Evolutionary conservation across 2,329 filamentous ascomycete genomes (phyloP).

Genomic region (Talaromyces rugulosus): DNA sequence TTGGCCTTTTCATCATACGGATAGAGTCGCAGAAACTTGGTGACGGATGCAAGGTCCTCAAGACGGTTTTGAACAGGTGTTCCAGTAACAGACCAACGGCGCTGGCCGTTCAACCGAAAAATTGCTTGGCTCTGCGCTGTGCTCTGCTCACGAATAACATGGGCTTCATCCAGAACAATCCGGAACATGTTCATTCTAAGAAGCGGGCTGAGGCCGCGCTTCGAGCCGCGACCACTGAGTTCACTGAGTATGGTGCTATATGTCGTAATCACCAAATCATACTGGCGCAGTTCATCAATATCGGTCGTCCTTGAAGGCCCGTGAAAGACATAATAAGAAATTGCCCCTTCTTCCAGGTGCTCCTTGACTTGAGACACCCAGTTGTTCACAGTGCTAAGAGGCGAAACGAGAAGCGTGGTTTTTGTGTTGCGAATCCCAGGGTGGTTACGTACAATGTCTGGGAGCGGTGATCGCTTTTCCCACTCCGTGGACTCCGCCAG

Average conservation of each 20-base stretch:
- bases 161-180: constrained; percentile 89
- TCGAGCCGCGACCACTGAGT: constrained; percentile 61
- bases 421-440: constrained; percentile 60
- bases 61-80: constrained; percentile 93
- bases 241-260: constrained; percentile 87
- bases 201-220: constrained; percentile 58
- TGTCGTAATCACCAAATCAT: constrained; percentile 85
- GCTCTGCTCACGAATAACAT: constrained; percentile 82
- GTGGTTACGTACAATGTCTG: constrained; percentile 24
- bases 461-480: constrained; percentile 50
- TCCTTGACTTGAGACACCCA: constrained; percentile 90
- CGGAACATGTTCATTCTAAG: constrained; percentile 86
- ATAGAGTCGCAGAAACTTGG: constrained; percentile 77
- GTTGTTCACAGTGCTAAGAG: constrained; percentile 85
- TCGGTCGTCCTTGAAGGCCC: constrained; percentile 71
- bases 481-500: constrained; percentile 61
- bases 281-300: constrained; percentile 62
- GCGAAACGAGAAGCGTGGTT: constrained; percentile 81
- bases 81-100: constrained; percentile 95
- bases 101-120: constrained; percentile 70
- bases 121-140: constrained; percentile 82
- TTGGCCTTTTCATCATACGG: constrained; percentile 76
- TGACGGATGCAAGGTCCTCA: constrained; percentile 80
- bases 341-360: constrained; percentile 62
- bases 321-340: constrained; percentile 82